Conservation (phyloP, 495 filamentous ascomycete genomes). For the Neurospora sublineolata region DNA sequence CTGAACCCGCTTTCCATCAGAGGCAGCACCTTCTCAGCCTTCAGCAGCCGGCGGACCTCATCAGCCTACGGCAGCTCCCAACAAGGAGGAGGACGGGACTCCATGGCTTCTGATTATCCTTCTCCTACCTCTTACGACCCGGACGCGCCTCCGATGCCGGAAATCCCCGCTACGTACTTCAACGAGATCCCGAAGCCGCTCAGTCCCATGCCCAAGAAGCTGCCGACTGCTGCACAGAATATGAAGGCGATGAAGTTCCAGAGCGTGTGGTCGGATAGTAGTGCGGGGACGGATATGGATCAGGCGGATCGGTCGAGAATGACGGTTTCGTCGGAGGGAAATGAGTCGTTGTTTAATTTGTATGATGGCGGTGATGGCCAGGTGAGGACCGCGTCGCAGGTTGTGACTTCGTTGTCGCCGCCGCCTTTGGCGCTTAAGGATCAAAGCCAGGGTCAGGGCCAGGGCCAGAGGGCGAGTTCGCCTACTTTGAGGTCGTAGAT, state of each 20-base stretch:
- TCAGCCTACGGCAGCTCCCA: background rate
- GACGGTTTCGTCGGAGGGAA: background rate
- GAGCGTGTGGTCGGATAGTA: background rate
- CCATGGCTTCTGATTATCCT: background rate
- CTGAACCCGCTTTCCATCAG: slow-evolving; percentile 9
- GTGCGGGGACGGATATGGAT: background rate
- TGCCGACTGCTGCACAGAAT: background rate
- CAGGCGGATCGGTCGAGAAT: background rate
- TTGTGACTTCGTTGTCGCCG: background rate
- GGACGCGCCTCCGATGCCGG: background rate
- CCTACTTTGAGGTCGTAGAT: background rate
- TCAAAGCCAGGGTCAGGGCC: background rate
- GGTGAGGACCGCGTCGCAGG: background rate
- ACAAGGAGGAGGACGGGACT: background rate
- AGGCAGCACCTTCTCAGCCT: slow-evolving; percentile 2
- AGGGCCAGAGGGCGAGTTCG: background rate
- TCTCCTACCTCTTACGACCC: background rate
- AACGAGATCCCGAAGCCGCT: background rate
- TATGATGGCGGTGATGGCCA: background rate
- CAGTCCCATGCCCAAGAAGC: background rate
- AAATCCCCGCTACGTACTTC: background rate
- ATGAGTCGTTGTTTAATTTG: background rate
- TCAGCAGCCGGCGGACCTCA: background rate
- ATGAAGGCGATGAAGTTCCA: background rate
- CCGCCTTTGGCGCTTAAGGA: background rate